Evolutionary conservation across 176 grass and related monocot genomes (phyloP).

Genomic region (Chrysopogon serrulatus): DNA sequence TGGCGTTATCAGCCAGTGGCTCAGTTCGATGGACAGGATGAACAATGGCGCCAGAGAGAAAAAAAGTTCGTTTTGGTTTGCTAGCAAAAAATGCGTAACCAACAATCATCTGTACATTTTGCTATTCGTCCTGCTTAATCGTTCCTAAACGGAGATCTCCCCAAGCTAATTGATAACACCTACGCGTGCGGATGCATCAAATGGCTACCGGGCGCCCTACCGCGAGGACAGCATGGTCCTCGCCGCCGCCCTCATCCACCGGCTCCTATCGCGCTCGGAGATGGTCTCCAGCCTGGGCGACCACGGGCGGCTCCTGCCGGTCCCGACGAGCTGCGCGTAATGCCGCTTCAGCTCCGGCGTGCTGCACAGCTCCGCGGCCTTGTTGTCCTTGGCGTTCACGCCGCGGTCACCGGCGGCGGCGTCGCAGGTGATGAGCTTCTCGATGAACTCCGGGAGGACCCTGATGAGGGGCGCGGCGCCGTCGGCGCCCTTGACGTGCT

Average conservation of each 20-base stretch:
- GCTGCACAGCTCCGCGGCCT: slow-evolving; percentile 36
- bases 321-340: slow-evolving; percentile 51
- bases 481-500: slow-evolving; percentile 61
- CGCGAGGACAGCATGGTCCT: slow-evolving; percentile 16
- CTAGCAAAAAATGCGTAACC: no score
- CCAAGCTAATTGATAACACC: no score
- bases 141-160: background rate
- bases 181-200: no score
- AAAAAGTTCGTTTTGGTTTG: no score
- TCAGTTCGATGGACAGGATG: no score
- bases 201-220: no score
- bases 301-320: slow-evolving; percentile 48
- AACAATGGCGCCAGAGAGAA: no score
- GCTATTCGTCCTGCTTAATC: background rate
- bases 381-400: background rate
- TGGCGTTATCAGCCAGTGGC: no score
- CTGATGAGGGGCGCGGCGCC: slow-evolving; percentile 46
- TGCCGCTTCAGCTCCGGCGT: slow-evolving; percentile 80
- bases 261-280: no score
- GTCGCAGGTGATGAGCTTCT: slow-evolving; percentile 51
- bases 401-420: background rate
- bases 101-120: background rate
- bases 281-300: slow-evolving; percentile 72
- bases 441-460: slow-evolving; percentile 66
- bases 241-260: background rate